Conservation (phyloP, 495 filamentous ascomycete genomes). For the Penicillium antarcticum region DNA sequence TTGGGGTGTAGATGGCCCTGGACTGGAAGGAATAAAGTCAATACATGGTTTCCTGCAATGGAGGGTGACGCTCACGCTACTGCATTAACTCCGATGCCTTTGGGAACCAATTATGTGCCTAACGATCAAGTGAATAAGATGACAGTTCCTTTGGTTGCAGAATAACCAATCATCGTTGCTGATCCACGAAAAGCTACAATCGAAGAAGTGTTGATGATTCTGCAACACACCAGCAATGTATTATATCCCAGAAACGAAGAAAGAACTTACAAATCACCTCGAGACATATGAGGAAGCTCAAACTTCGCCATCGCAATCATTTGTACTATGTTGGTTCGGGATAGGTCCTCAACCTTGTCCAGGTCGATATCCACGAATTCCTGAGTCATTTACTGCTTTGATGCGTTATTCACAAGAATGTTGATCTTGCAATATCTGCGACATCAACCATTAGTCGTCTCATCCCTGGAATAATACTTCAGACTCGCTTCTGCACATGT, state of each 20-base stretch:
- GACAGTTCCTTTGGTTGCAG: slow-evolving; percentile 61
- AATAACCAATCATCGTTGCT: slow-evolving; percentile 53
- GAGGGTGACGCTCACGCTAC: slow-evolving; percentile 45
- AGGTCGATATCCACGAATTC: slow-evolving; percentile 53
- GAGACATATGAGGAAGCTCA: slow-evolving; percentile 53
- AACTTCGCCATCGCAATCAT: slow-evolving; percentile 64
- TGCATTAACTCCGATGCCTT: slow-evolving; percentile 62
- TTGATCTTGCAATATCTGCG: slow-evolving; percentile 46
- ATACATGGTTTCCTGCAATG: neutral
- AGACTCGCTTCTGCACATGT: slow-evolving; percentile 44
- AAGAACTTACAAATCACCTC: slow-evolving; percentile 39
- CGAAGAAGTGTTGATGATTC: slow-evolving; percentile 60
- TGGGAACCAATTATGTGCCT: slow-evolving; percentile 50
- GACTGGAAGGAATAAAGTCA: slow-evolving; percentile 21
- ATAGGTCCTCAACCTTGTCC: slow-evolving; percentile 48
- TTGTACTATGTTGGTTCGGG: slow-evolving; percentile 56
- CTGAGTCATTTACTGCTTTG: slow-evolving; percentile 50
- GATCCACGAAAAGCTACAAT: slow-evolving; percentile 55
- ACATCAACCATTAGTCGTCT: neutral
- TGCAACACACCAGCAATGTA: slow-evolving; percentile 15
- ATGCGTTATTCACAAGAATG: slow-evolving; percentile 62
- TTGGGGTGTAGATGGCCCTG: slow-evolving; percentile 59
- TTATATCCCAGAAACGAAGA: neutral
- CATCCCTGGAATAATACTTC: neutral
- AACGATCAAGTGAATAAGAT: slow-evolving; percentile 56